phyloP scores from a whole-genome alignment of 148 eudicot species.

The Cornus suecica region DNA sequence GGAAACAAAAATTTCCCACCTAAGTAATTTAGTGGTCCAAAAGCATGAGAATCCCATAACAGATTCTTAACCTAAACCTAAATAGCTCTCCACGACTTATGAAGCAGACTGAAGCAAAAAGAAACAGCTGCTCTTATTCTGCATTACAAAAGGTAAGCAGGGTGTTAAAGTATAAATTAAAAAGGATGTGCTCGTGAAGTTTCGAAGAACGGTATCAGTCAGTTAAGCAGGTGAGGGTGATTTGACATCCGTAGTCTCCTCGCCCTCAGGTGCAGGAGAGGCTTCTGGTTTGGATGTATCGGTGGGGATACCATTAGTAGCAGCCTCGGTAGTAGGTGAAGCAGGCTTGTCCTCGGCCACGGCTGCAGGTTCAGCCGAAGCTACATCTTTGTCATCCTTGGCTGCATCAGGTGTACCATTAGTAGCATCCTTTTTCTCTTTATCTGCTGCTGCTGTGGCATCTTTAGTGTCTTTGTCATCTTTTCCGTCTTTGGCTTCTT shows the following conservation, averaged over 20 bases:
- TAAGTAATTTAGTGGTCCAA: neutral
- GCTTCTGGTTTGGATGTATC: conserved; percentile 11
- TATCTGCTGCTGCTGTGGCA: neutral
- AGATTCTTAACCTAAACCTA: neutral
- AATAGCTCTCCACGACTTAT: neutral
- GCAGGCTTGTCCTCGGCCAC: conserved; percentile 11
- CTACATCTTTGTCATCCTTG: conserved; percentile 19
- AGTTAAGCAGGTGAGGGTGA: conserved; percentile 7
- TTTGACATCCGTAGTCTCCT: conserved; percentile 19
- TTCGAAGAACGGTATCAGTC: neutral
- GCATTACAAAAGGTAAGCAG: neutral
- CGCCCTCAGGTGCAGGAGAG: conserved; percentile 13
- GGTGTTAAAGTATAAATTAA: neutral
- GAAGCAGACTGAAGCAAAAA: neutral
- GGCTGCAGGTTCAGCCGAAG: neutral
- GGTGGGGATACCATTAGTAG: neutral
- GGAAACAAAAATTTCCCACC: neutral
- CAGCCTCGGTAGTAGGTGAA: conserved; percentile 18
- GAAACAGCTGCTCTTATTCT: conserved; percentile 14
- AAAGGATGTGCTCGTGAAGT: neutral
- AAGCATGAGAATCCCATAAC: neutral
- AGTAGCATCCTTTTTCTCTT: conserved; percentile 17
- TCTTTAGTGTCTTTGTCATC: conserved; percentile 30
- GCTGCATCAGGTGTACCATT: too few species aligned
- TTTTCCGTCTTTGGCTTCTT: neutral